Evolutionary conservation across 2,329 filamentous ascomycete genomes (phyloP), one percentile per base, ranked within the genome.

Genomic region (Mycosphaerella sp.): DNA sequence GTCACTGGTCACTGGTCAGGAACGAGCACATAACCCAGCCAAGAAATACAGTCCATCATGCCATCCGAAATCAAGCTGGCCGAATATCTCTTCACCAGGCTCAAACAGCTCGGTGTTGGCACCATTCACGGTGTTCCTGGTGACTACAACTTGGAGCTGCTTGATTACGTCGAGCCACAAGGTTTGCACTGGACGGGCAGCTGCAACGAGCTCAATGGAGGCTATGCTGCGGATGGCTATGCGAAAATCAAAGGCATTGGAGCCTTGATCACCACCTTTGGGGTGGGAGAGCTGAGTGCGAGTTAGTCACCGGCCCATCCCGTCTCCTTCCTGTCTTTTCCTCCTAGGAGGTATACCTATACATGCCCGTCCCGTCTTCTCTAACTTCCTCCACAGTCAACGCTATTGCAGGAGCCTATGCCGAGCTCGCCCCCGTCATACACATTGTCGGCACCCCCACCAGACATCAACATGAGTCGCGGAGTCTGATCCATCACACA

Each of bases 221-320:
- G 54, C 14, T 56, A 56, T 31, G 54, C 54, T 17, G 54, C 54
- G 11, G 54, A 56, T 39, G 54, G 48, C 11, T 59, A 59, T 40
- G 54, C 57, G 14, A 45, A 54, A 45, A 34, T 54, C 40, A 51
- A 55, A 39, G 41, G 50, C 42, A 42, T 72, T 2, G 74, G 73
- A 7, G 72, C 71, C 48, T 62, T 82, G 6, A 70, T 83, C 32
- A 84, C 81, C 0, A 82, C 81, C 0, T 82, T 82, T 61, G 81
- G 80, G 4, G 81, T 84, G 1, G 81, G 81, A 17, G 74, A 76
- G 58, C 60, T 76, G 4, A 73, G 69, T 40, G 74, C 74, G 0
- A 55, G 48, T 51, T 39, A 51, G 48, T 34, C 12, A 26, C n/a
- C 12, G 34, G 23, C 7, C 14, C 26, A 12, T 32, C 2, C 10